phyloP scores from a whole-genome alignment of 2,329 filamentous ascomycete species.

The Cladosporium sp. region DNA sequence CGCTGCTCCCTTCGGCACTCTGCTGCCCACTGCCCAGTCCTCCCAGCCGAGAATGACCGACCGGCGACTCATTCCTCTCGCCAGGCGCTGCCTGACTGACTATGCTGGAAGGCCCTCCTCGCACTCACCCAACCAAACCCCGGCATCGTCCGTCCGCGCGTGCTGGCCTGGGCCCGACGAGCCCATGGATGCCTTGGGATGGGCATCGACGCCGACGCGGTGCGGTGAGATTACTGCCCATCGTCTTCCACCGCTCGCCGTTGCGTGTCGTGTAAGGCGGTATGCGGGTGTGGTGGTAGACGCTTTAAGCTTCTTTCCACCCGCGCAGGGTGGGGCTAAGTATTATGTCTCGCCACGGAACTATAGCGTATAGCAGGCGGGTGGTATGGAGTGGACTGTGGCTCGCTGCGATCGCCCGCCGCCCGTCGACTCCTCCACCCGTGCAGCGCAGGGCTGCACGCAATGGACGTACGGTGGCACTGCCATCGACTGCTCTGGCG shows the following conservation, averaged over 20 bases:
- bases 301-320: conserved; percentile 15
- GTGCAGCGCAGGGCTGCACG: conserved; percentile 28
- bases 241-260: conserved; percentile 16
- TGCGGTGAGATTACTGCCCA: conserved; percentile 19
- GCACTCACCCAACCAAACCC: neutral
- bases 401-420: conserved; percentile 18
- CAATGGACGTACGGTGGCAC: conserved; percentile 38
- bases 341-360: conserved; percentile 19
- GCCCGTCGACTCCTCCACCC: conserved; percentile 23
- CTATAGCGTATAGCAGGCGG: conserved; percentile 21
- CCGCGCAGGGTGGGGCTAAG: conserved; percentile 20
- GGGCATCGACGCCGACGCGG: conserved; percentile 8
- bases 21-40: conserved; percentile 19
- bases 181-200: neutral
- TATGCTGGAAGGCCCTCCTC: neutral
- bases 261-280: conserved; percentile 17
- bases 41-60: conserved; percentile 22
- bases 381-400: conserved; percentile 16
- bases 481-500: conserved; percentile 34
- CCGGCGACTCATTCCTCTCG: conserved; percentile 10
- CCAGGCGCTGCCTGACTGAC: neutral
- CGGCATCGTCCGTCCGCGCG: neutral
- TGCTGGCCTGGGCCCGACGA: neutral
- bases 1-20: conserved; percentile 26
- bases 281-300: conserved; percentile 17